Evolutionary conservation across 2,329 filamentous ascomycete species (phyloP).

Genomic region (Fusarium subtropicale): DNA sequence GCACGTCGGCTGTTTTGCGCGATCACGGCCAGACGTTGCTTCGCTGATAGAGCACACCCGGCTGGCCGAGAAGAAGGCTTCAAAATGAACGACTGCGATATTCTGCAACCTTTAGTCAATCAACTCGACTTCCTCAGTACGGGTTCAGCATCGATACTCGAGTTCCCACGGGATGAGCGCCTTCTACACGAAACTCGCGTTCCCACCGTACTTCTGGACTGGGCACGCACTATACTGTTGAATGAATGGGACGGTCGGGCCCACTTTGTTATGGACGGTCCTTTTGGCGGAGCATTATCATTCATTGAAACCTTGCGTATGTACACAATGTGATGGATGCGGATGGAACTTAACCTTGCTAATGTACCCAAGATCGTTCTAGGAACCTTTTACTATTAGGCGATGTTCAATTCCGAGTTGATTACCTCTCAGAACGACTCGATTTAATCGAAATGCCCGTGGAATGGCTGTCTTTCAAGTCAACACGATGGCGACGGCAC

Average conservation of each 20-base stretch:
- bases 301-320: constrained; percentile 79
- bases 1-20: constrained; percentile 69
- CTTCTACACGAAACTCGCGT: constrained; percentile 67
- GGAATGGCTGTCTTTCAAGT: constrained; percentile 73
- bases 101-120: constrained; percentile 62
- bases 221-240: constrained; percentile 79
- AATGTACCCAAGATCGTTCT: constrained; percentile 64
- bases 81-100: constrained; percentile 52
- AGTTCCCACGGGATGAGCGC: constrained; percentile 64
- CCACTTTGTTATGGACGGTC: constrained; percentile 74
- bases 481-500: constrained; percentile 74
- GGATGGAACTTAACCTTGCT: constrained; percentile 1
- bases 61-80: constrained; percentile 52
- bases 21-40: constrained; percentile 64
- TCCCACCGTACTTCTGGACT: constrained; percentile 72
- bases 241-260: constrained; percentile 84
- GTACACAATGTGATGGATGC: constrained; percentile 46
- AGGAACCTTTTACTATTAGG: constrained; percentile 72
- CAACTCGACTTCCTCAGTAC: constrained; percentile 65
- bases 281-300: constrained; percentile 81
- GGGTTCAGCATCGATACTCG: constrained; percentile 58
- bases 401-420: constrained; percentile 77
- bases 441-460: constrained; percentile 80
- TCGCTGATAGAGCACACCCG: constrained; percentile 58
- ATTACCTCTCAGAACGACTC: constrained; percentile 80